phyloP scores from a whole-genome alignment of 2,329 filamentous ascomycete species.

The Diplocarpon mali region DNA sequence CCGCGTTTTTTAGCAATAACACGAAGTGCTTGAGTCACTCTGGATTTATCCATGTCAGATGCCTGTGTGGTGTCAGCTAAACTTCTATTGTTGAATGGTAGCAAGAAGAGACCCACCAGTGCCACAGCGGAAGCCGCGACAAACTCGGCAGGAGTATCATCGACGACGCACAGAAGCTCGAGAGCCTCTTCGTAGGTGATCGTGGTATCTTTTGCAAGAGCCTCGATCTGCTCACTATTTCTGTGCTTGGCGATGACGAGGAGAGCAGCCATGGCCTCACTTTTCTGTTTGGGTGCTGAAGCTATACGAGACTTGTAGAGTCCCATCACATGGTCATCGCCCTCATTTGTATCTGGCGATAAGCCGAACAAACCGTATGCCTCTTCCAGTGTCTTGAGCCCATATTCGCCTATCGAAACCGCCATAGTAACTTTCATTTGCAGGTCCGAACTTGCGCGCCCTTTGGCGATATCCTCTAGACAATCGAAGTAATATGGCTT shows the following conservation, averaged over 20 bases:
- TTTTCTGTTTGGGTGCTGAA: slow-evolving; percentile 42
- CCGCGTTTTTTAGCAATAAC: slow-evolving; percentile 23
- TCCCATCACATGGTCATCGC: slow-evolving; percentile 51
- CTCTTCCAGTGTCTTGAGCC: slow-evolving; percentile 41
- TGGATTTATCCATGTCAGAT: slow-evolving; percentile 23
- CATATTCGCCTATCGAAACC: slow-evolving; percentile 46
- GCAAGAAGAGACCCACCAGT: slow-evolving; percentile 17
- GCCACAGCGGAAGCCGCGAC: slow-evolving; percentile 26
- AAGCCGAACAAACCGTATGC: slow-evolving; percentile 52
- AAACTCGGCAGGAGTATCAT: slow-evolving; percentile 23
- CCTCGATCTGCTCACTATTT: slow-evolving; percentile 44
- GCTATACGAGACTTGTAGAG: slow-evolving; percentile 47
- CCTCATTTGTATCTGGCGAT: slow-evolving; percentile 32
- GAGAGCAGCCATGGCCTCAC: slow-evolving; percentile 44
- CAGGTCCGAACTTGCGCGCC: slow-evolving; percentile 40
- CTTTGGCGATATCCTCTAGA: slow-evolving; percentile 46
- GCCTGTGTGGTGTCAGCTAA: slow-evolving; percentile 13
- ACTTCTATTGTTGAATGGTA: background rate
- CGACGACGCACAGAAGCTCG: slow-evolving; percentile 41
- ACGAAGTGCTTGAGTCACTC: slow-evolving; percentile 23
- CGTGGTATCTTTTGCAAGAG: slow-evolving; percentile 43
- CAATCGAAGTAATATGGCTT: slow-evolving; percentile 54
- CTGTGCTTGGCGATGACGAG: slow-evolving; percentile 48
- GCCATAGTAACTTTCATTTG: slow-evolving; percentile 45
- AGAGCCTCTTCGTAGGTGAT: slow-evolving; percentile 55